Evolutionary conservation across 2,329 filamentous ascomycete genomes (phyloP), one percentile per base, ranked within the genome.

Genomic region (Curvularia spicifera): DNA sequence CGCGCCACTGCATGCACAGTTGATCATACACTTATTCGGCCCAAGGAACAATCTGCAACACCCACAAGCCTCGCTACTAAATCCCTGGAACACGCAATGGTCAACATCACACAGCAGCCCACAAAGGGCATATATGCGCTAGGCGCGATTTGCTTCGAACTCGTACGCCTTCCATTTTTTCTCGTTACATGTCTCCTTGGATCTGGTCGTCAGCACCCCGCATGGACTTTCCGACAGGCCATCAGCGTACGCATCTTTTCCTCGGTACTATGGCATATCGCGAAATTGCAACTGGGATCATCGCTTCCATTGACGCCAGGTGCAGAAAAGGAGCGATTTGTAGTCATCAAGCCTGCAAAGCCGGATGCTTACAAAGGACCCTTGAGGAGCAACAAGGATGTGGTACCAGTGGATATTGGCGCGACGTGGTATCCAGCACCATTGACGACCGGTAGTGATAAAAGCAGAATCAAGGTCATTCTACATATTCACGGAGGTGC

Each of bases 401-500:
- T 80, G 20, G 67, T 72, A 61, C 79, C 79, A 3, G 69, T 63
- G 1, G 65, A 70, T 6, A 73, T 80, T 13, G 79, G 79, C 20
- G 78, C 69, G 8, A 79, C 78, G 2, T 81, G 79, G 79, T 81
- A 78, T 56, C 76, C 79, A 6, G 62, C 61, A 13, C 68, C 71
- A 6, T 53, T 71, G 35, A 60, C 54, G 7, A 26, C 49, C 1
- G 45, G 46, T 1, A 57, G 51, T 9, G 59, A 71, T 39, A 57
- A 60, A 35, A 59, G 37, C 31, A 63, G 61, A 24, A 59, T 68
- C 51, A 72, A 64, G 1, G 75, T 83, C 1, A 65, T 82, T 7
- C 70, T 83, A 5, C 82, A 83, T 57, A 72, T 83, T 53, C 82
- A 84, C 64, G 81, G 82, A 45, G 82, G 82, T 40, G 81, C 79